Base-by-base conservation (phyloP, 306 rosid species). In the Prunus davidiana region DNA sequence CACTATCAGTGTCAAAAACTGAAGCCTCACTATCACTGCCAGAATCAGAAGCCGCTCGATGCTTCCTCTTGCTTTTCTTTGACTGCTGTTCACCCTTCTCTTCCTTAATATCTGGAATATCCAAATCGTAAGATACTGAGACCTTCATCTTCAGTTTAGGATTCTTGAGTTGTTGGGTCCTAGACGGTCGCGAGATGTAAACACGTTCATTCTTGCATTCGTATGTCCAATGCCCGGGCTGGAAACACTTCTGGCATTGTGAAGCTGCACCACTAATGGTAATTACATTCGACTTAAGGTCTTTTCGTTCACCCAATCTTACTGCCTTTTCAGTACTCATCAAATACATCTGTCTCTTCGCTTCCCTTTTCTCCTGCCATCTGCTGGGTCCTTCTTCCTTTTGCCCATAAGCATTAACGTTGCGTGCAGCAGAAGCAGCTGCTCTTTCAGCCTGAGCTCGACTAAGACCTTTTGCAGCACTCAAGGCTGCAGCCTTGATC, bases 361-460 rank as follows among this genome's bases (percentile, higher is more conserved):
- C 98, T 77, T 96, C 99, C 83, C 97, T 87, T 70, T 96, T 96
- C 91, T 96, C 99, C 88, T 96, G 99, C 99, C 99, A 96, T 91
- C 99, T 87, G 87, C 99, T 96, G 55, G 99, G 99, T n/a, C 99
- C 98, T 86, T 96, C 99, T 79, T 96, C 99, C 76, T 96, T 96
- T 88, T 96, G 98, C 79, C 99, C 99, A 81, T 96, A 96, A 67
- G 99, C 99, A 75, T 96, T 96, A 13, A 96, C 99, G 65, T 96
- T 96, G 12, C 98, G 91, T 6, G 98, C 97, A 0, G 98, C 99
- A 7, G 99, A 96, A 11, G 99, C 16, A 0, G 99, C 99, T 0
- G 98, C 97, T 52, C 98, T 83, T 81, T 95, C 99, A 1, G 99
- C 99, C 84, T 95, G 99, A 74, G 97, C 93, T 50, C 99, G 97